Evolutionary conservation across 139 green algal genomes (phyloP).

Genomic region (Tetradesmus obliquus): DNA sequence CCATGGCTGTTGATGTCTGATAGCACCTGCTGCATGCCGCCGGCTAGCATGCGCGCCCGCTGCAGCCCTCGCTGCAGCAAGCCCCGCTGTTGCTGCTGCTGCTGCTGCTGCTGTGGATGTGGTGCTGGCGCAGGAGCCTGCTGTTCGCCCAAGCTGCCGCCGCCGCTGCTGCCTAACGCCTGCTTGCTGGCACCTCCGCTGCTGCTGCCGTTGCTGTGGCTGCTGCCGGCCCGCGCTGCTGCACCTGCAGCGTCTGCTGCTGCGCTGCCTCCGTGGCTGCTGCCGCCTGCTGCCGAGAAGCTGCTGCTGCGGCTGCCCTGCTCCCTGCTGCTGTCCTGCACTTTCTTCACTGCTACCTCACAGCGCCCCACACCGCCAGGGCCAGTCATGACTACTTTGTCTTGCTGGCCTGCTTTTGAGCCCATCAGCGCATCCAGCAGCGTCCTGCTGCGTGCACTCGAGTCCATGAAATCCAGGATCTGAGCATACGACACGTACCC

Average conservation of each 20-base stretch:
- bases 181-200: not conserved
- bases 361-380: conserved; percentile 51
- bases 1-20: not conserved
- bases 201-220: not conserved
- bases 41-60: conserved; percentile 11
- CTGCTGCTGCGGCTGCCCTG: not conserved
- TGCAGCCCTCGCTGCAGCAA: conserved; percentile 34
- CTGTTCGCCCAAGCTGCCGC: not conserved
- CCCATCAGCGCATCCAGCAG: conserved; percentile 11
- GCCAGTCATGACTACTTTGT: conserved; percentile 57
- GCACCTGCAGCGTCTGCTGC: not conserved
- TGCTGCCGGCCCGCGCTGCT: not conserved
- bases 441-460: not conserved
- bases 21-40: conserved; percentile 34
- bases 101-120: not conserved
- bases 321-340: not conserved
- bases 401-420: not conserved
- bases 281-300: not conserved
- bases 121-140: not conserved
- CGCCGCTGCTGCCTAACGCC: not conserved
- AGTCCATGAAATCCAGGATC: conserved; percentile 46
- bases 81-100: not conserved
- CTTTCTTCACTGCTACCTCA: conserved; percentile 58
- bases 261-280: not conserved
- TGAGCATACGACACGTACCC: conserved; percentile 68